phyloP scores from a whole-genome alignment of 768 basidiomycete species.

The Fibroporia radiculosa region DNA sequence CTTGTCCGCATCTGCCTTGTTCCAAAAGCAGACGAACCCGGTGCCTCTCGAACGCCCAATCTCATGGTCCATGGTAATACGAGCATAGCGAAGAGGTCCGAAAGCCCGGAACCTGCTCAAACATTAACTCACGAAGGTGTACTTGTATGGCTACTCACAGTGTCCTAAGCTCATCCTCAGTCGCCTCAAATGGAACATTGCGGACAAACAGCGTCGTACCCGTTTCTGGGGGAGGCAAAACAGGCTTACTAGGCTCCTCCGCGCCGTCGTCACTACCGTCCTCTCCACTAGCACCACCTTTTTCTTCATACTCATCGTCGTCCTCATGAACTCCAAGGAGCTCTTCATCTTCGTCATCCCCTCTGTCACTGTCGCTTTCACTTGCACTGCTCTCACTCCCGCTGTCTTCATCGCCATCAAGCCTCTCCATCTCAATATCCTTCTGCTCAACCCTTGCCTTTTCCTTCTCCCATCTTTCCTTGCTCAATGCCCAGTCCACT shows the following conservation, averaged over 20 bases:
- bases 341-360: conserved; percentile 26
- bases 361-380: conserved; percentile 21
- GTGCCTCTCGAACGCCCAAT: conserved; percentile 89
- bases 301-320: conserved; percentile 23
- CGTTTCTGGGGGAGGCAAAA: conserved; percentile 74
- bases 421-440: conserved; percentile 29
- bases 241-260: conserved; percentile 44
- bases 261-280: conserved; percentile 33
- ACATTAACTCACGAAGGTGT: background rate
- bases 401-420: conserved; percentile 22
- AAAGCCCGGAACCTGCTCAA: conserved; percentile 75
- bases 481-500: conserved; percentile 95
- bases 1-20: conserved; percentile 79
- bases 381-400: conserved; percentile 19
- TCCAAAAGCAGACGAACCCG: conserved; percentile 97
- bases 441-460: conserved; percentile 42
- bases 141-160: conserved; percentile 44
- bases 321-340: conserved; percentile 14
- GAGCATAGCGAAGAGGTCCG: conserved; percentile 88
- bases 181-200: conserved; percentile 87
- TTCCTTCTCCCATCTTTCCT: conserved; percentile 85
- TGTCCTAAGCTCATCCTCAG: conserved; percentile 84
- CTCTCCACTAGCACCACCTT: conserved; percentile 23
- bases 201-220: conserved; percentile 93
- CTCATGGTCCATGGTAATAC: conserved; percentile 76